A percentile compares a stretch with the other conserved stretches of the same genome.
Conservation (phyloP, 1,139 yeast genomes). For the Trichomonascaceae sp. region DNA sequence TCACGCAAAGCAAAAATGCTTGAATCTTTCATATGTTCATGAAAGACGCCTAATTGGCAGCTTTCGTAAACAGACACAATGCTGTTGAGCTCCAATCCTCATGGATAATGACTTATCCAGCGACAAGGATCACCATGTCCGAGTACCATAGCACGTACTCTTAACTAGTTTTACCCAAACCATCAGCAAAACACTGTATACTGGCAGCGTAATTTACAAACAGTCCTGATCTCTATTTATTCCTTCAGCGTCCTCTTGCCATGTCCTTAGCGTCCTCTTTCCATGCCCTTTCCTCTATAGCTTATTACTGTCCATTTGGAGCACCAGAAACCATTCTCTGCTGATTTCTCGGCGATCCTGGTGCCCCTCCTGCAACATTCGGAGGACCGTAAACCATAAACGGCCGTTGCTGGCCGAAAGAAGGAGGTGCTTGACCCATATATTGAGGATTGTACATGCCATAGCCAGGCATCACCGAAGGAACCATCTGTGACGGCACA, state of each 20-base stretch:
- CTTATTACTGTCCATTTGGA: background rate
- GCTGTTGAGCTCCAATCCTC: too few relatives aligned
- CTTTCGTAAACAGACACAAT: background rate
- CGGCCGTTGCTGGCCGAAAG: slow-evolving; percentile 7
- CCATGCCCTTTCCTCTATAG: background rate
- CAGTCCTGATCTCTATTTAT: background rate
- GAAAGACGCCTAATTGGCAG: background rate
- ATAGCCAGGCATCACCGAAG: slow-evolving; percentile 23
- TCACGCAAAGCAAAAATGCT: background rate
- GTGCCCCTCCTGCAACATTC: slow-evolving; percentile 2
- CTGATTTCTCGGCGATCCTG: background rate
- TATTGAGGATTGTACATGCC: slow-evolving; percentile 22
- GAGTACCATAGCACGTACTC: background rate
- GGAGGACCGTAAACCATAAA: slow-evolving; percentile 8
- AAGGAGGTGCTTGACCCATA: slow-evolving; percentile 13
- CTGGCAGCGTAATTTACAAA: background rate
- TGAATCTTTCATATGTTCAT: background rate
- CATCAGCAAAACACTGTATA: background rate
- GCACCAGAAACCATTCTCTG: background rate
- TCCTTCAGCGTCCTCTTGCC: too few relatives aligned
- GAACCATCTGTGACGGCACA: slow-evolving; percentile 21
- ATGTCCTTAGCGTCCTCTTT: background rate
- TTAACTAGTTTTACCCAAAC: background rate
- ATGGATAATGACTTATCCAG: too few relatives aligned
- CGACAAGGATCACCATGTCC: too few relatives aligned